These are phyloP conservation scores for Trypanosoma lewisi DNA, from an alignment of 208 protist genomes.

Conservation along the genomic window DNA sequence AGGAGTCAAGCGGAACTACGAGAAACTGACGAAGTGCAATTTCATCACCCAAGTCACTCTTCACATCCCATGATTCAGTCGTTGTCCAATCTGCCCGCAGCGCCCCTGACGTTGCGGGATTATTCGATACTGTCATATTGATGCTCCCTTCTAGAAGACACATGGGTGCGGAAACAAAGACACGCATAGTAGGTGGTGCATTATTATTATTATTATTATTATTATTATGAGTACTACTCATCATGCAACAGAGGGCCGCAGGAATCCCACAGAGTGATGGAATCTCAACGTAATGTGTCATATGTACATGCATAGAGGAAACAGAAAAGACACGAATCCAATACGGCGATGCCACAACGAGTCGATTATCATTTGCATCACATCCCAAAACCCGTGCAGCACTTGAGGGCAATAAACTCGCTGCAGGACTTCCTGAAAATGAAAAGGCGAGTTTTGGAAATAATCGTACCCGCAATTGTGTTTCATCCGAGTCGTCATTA, in stretches of 20 bases:
- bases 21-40: constrained; percentile 19
- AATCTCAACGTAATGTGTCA: constrained; percentile 45
- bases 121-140: neutral
- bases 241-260: constrained; percentile 36
- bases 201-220: no score
- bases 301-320: constrained; percentile 23
- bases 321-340: constrained; percentile 43
- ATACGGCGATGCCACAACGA: constrained; percentile 56
- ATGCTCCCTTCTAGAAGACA: constrained; percentile 25
- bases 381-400: constrained; percentile 8
- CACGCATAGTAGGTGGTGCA: constrained; percentile 9
- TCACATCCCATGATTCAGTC: constrained; percentile 5
- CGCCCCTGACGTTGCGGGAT: neutral
- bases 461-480: constrained; percentile 17
- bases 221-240: neutral
- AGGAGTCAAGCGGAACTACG: constrained; percentile 9
- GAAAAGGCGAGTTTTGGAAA: constrained; percentile 14
- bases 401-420: constrained; percentile 11
- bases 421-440: constrained; percentile 21
- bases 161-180: constrained; percentile 27
- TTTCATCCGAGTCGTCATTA: constrained; percentile 33
- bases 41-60: constrained; percentile 18
- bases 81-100: constrained; percentile 13
- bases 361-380: constrained; percentile 3
- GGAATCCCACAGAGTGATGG: constrained; percentile 41